phyloP scores from a whole-genome alignment of 2,329 filamentous ascomycete species.

The Fusarium goolgardi region DNA sequence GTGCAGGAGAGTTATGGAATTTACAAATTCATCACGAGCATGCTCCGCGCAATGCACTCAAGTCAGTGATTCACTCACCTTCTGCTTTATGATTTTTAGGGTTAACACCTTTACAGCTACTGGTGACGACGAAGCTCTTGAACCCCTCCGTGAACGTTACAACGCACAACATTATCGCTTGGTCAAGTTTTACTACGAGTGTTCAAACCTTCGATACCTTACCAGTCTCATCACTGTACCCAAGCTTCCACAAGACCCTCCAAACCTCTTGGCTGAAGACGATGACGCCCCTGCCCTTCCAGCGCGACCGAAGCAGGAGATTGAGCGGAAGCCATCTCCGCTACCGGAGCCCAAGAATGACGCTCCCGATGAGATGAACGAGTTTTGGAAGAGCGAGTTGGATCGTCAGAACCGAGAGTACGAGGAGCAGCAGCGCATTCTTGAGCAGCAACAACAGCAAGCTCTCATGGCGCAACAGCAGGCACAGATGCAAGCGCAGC shows the following conservation, averaged over 20 bases:
- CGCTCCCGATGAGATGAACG: constrained; percentile 93
- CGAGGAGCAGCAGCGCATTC: constrained; percentile 88
- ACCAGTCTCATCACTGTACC: constrained; percentile 97
- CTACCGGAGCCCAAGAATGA: constrained; percentile 74
- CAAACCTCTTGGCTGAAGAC: constrained; percentile 87
- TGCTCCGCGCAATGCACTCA: constrained; percentile 97
- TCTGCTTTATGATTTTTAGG: constrained; percentile 7
- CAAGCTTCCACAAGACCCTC: constrained; percentile 93
- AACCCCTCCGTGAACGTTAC: constrained; percentile 88
- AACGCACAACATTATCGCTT: constrained; percentile 96
- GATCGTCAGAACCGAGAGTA: constrained; percentile 93
- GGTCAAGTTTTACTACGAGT: constrained; percentile 99
- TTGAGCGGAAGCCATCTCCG: constrained; percentile 75
- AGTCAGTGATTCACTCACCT: constrained; percentile 64
- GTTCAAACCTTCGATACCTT: constrained; percentile 95
- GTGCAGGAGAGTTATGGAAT: constrained; percentile 99
- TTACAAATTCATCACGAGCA: constrained; percentile 99
- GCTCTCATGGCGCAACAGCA: constrained; percentile 85
- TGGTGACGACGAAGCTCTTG: constrained; percentile 91
- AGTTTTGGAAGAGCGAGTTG: constrained; percentile 97
- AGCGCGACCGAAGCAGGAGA: constrained; percentile 80
- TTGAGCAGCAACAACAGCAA: constrained; percentile 88
- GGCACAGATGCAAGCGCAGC: constrained; percentile 84
- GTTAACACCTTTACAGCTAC: constrained; percentile 68
- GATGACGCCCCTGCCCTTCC: constrained; percentile 86